Evolutionary conservation across 139 green algal species (phyloP), one percentile per base, ranked within the genome.

Genomic region (Limnomonas spitsbergensis): DNA sequence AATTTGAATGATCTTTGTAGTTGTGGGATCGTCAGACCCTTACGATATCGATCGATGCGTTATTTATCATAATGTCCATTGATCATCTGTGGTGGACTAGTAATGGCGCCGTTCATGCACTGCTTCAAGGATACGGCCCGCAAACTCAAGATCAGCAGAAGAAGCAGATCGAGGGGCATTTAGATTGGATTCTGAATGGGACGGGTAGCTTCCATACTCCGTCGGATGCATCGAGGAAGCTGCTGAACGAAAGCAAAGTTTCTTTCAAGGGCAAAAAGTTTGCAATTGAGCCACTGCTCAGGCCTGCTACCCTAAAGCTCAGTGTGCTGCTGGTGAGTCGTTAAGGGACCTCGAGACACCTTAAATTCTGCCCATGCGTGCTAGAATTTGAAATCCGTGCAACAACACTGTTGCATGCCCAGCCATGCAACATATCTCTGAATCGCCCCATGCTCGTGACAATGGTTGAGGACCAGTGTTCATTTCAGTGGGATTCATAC

Each of bases 321-420:
- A 80, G 73, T 9, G 40, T 56, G 4, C 31, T 85, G n/a, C 77
- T 88, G 80, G 83, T 88, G 71, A 32, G 83, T 47, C n/a, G n/a
- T n/a, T n/a, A n/a, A n/a, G n/a, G n/a, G n/a, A n/a, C n/a, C n/a
- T n/a, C n/a, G n/a, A n/a, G n/a, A n/a, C n/a, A n/a, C n/a, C n/a
- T n/a, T n/a, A n/a, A n/a, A n/a, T n/a, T n/a, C n/a, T 61, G 20
- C 47, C 14, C 20, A 14, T 61, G 20, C 47, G 47, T 61, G 47
- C 20, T 61, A 61, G 34, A 14, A n/a, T 4, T 32, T 24, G 3
- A 77, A 26, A 39, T 38, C 40, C 32, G 29, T 2, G 27, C 2
- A n/a, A 29, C 20, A 34, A 77, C 40, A 24, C 40, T 40, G 29
- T 68, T 66, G 20, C 71, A 68, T 9, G n/a, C n/a, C n/a, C n/a